Base-by-base conservation (phyloP, 2,329 filamentous ascomycete genomes). In the Parafenestella ontariensis region DNA sequence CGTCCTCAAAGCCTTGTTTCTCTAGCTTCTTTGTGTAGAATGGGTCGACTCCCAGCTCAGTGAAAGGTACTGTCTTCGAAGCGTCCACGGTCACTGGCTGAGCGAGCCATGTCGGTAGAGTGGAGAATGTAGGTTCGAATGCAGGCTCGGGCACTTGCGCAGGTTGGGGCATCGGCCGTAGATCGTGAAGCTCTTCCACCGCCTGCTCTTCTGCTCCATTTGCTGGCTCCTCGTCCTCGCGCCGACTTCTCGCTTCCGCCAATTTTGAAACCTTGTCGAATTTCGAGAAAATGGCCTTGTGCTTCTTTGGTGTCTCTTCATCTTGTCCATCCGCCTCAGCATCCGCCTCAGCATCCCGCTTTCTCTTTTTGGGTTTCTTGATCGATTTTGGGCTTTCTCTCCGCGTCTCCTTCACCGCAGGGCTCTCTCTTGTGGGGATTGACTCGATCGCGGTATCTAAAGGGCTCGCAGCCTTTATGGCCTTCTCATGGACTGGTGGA, bases 121-220 rank as follows among this genome's bases (percentile, higher is more conserved):
- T 89, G 26, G 92, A 88, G 74, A 91, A 92, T n/a, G 84, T 83
- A 2, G 89, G 86, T 48, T 83, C 82, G 46, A 84, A 82, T 1
- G 80, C 79, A 26, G 83, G 77, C 41, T 87, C 83, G 1, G 82
- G 78, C 1, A 86, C 81, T 0, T 84, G 85, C 28, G 84, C 83
- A 11, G 91, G 92, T 64, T 96, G 92, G 7, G 92, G 92, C 18
- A 96, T 80, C 6, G 92, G 92, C 51, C 89, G 87, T 0, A 98
- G 81, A 20, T 91, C 91, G 49, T 92, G 87, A 3, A 87, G 72
- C 66, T 88, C 83, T 26, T 66, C 66, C 28, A 66, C 52, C 20
- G 65, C 62, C 31, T 63, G 53, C 8, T 66, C 57, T 31, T 61
- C 57, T 36, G 47, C 26, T 65, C 85, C 82, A 11, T 65, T 58